Evolutionary conservation across 768 basidiomycete species (phyloP), one percentile per base, ranked within the genome.

Genomic region (Gautieria morchelliformis): DNA sequence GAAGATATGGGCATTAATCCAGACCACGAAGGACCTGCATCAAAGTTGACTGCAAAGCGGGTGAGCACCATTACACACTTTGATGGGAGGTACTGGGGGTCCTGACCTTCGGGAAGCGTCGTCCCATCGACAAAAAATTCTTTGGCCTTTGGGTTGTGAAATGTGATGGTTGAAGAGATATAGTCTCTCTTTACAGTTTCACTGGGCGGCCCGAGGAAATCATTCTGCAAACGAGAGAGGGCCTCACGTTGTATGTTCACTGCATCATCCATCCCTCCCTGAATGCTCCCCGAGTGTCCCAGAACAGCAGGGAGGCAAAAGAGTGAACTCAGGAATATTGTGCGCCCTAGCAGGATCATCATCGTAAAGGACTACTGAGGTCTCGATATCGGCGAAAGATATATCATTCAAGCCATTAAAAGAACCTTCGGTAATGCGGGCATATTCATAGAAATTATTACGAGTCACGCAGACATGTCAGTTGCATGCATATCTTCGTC

Each of bases 201-300:
- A n/a, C 53, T 47, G 19, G 58, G 59, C 17, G 75, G 68, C 22
- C 67, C 72, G 32, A 78, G 60, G 53, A 78, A 73, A 46, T 71
- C 67, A 39, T 60, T 65, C 7, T 32, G 24, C 62, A 79, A 60
- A 15, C 75, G 68, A 42, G 66, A 67, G n/a, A 74, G 60, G 52
- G 76, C 75, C 59, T 79, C 75, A 52, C 70, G 71, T 60, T 79
- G 76, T n/a, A 78, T 74, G 9, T 68, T 66, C 66, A 73, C 72
- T 3, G 76, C 66, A 47, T 75, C 70, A 35, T 75, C 70, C 66
- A 78, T 68, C 32, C 72, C 65, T 15, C 47, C 45, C 15, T 45
- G 45, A 10, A 59, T 35, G 27, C 30, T 56, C 1, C 52, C 52
- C n/a, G 56, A 20, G n/a, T 47, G 27, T 20, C 42, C 27, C 3